These are phyloP conservation scores for Backusella mclennaniae DNA, from an alignment of 192 early-diverging fungal species.

Conservation along the genomic window DNA sequence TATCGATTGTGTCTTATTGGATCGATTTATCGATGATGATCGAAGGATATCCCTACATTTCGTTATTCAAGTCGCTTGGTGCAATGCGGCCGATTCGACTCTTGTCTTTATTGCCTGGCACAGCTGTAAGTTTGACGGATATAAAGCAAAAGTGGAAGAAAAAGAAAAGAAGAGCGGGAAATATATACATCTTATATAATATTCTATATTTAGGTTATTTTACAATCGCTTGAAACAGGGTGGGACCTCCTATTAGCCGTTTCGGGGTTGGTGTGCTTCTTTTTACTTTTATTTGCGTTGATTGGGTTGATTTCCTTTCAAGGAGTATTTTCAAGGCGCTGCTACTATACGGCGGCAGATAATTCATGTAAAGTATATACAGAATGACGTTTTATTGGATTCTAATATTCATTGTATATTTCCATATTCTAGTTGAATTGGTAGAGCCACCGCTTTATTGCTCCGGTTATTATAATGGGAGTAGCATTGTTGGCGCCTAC, in stretches of 20 bases:
- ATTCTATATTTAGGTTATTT: slow-evolving; percentile 25
- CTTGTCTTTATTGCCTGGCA: slow-evolving; percentile 39
- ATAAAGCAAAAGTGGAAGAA: background rate
- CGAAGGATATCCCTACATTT: slow-evolving; percentile 32
- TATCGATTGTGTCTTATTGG: slow-evolving; percentile 53
- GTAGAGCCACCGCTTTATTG: slow-evolving; percentile 24
- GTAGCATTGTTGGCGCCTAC: slow-evolving; percentile 15
- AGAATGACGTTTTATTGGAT: background rate
- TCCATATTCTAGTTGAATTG: background rate
- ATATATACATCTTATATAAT: too few relatives aligned
- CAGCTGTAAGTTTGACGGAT: slow-evolving; percentile 22
- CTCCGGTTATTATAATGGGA: slow-evolving; percentile 33
- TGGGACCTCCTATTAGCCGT: slow-evolving; percentile 40
- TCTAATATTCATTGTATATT: background rate
- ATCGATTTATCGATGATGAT: slow-evolving; percentile 50
- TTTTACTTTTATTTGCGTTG: slow-evolving; percentile 37
- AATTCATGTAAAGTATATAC: slow-evolving; percentile 3
- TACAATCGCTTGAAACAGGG: slow-evolving; percentile 26
- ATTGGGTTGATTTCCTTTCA: slow-evolving; percentile 51
- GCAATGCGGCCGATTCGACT: slow-evolving; percentile 52
- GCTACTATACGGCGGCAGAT: slow-evolving; percentile 24
- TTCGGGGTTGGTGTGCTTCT: slow-evolving; percentile 47
- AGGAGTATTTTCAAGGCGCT: slow-evolving; percentile 41
- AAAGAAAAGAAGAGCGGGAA: background rate
- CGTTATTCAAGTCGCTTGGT: slow-evolving; percentile 48